Percentiles rank a stretch among this genome's conserved stretches.
phyloP scores from a whole-genome alignment of 2,329 filamentous ascomycete species.

The Trichophaea hybrida region DNA sequence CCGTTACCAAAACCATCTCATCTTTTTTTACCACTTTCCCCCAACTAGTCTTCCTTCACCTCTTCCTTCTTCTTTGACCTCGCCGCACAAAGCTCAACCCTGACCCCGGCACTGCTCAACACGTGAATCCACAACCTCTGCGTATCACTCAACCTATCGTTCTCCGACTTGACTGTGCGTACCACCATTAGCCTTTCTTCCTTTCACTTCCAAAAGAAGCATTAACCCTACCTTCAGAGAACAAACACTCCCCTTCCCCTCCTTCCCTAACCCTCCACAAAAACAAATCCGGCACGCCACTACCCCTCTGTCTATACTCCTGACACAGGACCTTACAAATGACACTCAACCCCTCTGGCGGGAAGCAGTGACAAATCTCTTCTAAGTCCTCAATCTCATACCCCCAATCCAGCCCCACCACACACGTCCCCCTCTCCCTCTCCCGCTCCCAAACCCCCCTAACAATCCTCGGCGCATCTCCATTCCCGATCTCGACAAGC shows the following conservation, averaged over 20 bases:
- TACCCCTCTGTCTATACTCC: conserved; percentile 74
- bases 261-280: conserved; percentile 45
- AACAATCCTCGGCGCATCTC: conserved; percentile 53
- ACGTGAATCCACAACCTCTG: conserved; percentile 96
- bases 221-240: conserved; percentile 21
- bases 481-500: conserved; percentile 76
- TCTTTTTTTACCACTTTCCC: neutral
- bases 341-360: conserved; percentile 62
- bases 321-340: conserved; percentile 89
- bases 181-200: conserved; percentile 28
- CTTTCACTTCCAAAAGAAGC: conserved; percentile 8
- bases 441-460: conserved; percentile 54
- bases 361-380: conserved; percentile 66
- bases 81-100: conserved; percentile 50
- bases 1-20: too few relatives aligned
- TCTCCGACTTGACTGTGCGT: conserved; percentile 64
- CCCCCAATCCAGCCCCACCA: conserved; percentile 86
- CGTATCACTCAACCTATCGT: conserved; percentile 88
- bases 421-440: conserved; percentile 57
- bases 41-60: neutral
- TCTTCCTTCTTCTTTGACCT: conserved; percentile 7
- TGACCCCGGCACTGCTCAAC: conserved; percentile 66
- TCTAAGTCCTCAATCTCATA: conserved; percentile 65
- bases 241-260: conserved; percentile 5
- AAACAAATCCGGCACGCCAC: conserved; percentile 83